phyloP scores from a whole-genome alignment of 164 flowering plant genomes.

The Annona cherimola region DNA sequence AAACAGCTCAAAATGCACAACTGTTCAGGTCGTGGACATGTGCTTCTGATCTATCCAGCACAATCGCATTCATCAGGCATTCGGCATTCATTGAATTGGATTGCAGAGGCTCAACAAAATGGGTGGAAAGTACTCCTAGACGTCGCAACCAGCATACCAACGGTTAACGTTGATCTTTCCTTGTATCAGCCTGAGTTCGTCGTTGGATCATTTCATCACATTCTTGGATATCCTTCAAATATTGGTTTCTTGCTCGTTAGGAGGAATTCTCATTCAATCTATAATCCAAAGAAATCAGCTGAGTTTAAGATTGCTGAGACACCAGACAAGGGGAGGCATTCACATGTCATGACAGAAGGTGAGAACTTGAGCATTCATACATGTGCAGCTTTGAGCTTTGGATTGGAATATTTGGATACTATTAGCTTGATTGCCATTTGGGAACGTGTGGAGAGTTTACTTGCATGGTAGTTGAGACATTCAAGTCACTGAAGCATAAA shows the following conservation, averaged over 20 bases:
- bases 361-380: conserved; percentile 7
- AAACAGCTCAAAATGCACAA: conserved; percentile 2
- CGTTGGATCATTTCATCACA: conserved; percentile 6
- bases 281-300: neutral
- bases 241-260: conserved; percentile 6
- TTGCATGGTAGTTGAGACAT: conserved; percentile 8
- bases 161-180: conserved; percentile 3
- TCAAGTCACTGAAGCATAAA: conserved; percentile 9
- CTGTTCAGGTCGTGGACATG: neutral
- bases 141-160: conserved; percentile 4
- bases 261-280: conserved; percentile 9
- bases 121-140: conserved; percentile 12
- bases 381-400: conserved; percentile 10
- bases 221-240: conserved; percentile 8
- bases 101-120: conserved; percentile 9
- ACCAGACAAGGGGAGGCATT: neutral
- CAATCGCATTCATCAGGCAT: conserved; percentile 7
- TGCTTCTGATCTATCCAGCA: conserved; percentile 6
- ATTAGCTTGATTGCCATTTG: neutral
- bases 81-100: conserved; percentile 10
- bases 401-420: conserved; percentile 6
- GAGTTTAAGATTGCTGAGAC: conserved; percentile 5
- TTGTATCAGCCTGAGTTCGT: conserved; percentile 13
- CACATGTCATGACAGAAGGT: neutral
- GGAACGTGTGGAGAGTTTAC: conserved; percentile 5